These are phyloP conservation scores for Purpureocillium takamizusanense DNA, from an alignment of 2,329 filamentous ascomycete species.

Conservation along the genomic window DNA sequence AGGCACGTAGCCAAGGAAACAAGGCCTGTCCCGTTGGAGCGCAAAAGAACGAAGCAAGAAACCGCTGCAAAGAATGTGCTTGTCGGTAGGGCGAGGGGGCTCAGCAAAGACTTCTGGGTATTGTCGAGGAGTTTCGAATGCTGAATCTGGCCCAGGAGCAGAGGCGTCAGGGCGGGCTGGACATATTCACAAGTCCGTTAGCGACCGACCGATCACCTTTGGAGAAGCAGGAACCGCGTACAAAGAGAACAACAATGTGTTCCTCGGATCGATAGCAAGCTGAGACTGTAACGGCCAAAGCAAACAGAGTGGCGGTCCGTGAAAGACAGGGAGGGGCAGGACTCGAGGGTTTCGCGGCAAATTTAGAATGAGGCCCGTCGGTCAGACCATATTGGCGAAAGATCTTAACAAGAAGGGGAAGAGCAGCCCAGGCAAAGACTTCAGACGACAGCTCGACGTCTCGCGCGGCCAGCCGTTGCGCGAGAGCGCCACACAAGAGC, in stretches of 20 bases:
- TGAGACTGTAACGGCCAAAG: neutral
- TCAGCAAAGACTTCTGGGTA: neutral
- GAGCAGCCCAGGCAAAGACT: neutral
- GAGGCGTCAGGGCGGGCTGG: neutral
- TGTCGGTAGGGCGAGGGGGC: too few species aligned
- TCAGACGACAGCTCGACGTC: neutral
- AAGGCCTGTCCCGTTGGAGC: neutral
- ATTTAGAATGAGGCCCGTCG: neutral
- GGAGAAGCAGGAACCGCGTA: too few species aligned
- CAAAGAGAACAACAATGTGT: neutral
- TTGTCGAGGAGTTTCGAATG: too few species aligned
- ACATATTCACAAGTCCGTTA: neutral
- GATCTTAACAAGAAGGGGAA: neutral
- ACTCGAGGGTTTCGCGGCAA: too few species aligned
- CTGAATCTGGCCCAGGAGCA: neutral
- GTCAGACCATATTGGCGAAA: neutral
- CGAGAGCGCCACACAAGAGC: neutral
- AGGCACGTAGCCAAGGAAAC: neutral
- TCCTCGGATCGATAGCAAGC: neutral
- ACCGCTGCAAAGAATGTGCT: neutral
- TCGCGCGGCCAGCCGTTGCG: neutral
- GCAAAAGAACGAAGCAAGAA: neutral
- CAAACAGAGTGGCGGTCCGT: too few species aligned
- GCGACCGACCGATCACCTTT: neutral
- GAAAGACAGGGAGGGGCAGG: neutral